Evolutionary conservation across 192 early-diverging fungal genomes (phyloP).

Genomic region (Phlyctochytrium arcticum): DNA sequence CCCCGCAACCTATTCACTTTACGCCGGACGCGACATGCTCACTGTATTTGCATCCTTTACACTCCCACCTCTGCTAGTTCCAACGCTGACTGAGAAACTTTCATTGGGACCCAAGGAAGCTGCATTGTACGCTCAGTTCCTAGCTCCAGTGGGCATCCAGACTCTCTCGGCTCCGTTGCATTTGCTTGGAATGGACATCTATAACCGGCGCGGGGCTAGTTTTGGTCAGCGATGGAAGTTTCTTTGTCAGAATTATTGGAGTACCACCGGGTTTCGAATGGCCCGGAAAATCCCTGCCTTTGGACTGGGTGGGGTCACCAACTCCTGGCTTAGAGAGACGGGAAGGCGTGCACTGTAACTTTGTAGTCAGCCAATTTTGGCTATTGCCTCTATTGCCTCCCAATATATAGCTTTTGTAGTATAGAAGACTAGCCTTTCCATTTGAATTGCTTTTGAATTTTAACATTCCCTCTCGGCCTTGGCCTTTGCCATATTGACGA

Average conservation of each 20-base stretch:
- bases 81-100: not conserved
- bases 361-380: too few relatives aligned
- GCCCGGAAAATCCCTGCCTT: conserved; percentile 40
- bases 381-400: too few relatives aligned
- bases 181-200: conserved; percentile 36
- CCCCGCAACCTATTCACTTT: conserved; percentile 6
- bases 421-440: too few relatives aligned
- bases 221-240: not conserved
- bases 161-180: conserved; percentile 35
- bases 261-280: conserved; percentile 22
- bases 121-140: conserved; percentile 27
- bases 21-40: conserved; percentile 30
- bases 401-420: too few relatives aligned
- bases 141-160: conserved; percentile 33
- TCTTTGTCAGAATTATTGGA: conserved; percentile 22
- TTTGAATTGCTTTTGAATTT: too few relatives aligned
- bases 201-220: conserved; percentile 23
- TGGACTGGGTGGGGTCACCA: conserved; percentile 34
- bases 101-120: not conserved
- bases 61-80: conserved; percentile 28
- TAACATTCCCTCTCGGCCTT: too few relatives aligned
- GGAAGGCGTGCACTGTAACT: too few relatives aligned
- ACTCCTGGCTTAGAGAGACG: not conserved
- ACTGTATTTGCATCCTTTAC: conserved; percentile 37
- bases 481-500: too few relatives aligned